phyloP scores from a whole-genome alignment of 495 filamentous ascomycete genomes.

The Chaetomium cochliodes region DNA sequence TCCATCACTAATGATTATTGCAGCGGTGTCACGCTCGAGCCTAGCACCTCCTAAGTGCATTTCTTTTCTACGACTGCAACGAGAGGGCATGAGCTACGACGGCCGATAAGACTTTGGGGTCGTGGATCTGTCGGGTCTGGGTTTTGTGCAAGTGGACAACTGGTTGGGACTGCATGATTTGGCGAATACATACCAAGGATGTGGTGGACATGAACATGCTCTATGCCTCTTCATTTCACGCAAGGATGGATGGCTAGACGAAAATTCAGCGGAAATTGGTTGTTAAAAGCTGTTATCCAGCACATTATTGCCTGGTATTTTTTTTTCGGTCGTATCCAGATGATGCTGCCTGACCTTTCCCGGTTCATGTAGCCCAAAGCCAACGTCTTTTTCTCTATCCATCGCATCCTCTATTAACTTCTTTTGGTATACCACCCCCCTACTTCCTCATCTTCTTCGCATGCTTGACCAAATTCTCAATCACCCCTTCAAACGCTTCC shows the following conservation, averaged over 20 bases:
- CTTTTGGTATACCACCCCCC: not conserved
- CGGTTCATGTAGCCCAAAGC: not conserved
- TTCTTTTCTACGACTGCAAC: slow-evolving; percentile 17
- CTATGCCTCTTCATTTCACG: slow-evolving; percentile 9
- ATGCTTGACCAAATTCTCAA: slow-evolving; percentile 96
- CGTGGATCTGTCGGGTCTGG: not conserved
- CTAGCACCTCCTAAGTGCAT: slow-evolving; percentile 32
- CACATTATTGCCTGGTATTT: not conserved
- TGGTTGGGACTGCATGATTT: slow-evolving; percentile 6
- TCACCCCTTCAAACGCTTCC: slow-evolving; percentile 95
- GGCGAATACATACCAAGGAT: slow-evolving; percentile 17
- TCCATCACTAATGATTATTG: slow-evolving; percentile 15
- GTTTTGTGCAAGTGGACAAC: slow-evolving; percentile 6
- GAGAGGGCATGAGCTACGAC: slow-evolving; percentile 15
- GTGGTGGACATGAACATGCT: slow-evolving; percentile 10
- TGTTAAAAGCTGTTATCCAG: slow-evolving; percentile 11
- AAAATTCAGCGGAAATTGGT: slow-evolving; percentile 12
- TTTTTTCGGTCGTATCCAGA: not conserved
- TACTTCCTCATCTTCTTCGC: slow-evolving; percentile 81
- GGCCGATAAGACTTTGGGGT: slow-evolving; percentile 12
- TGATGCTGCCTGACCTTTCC: not conserved
- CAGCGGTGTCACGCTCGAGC: slow-evolving; percentile 46
- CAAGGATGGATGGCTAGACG: slow-evolving; percentile 6
- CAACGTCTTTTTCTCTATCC: not conserved
- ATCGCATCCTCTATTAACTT: not conserved